Base-by-base conservation (phyloP, 2,329 filamentous ascomycete genomes). In the Aspergillus bombycis region DNA sequence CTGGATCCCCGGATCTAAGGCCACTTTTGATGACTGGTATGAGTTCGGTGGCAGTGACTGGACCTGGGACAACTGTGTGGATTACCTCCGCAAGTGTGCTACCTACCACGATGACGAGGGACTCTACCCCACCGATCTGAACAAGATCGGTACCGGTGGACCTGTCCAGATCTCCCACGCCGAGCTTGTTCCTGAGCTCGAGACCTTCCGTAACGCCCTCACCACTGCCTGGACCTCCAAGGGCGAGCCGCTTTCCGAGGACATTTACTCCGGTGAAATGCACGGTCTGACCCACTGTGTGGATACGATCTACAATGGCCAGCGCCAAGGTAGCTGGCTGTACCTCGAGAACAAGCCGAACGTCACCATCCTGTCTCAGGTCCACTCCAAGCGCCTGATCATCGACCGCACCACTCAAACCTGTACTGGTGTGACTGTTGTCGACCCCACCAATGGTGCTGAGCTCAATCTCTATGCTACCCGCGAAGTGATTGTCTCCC, bases 1-100 rank as follows among this genome's bases (percentile, higher is more conserved):
- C 16, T 89, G 87, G 87, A 80, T 88, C 6, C 85, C 83, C 1
- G 87, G 87, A 2, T 84, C 81, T 61, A 82, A 83, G 60, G 79
- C 80, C 3, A 89, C 86, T 0, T 89, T 86, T 68, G 84, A 84
- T 65, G 74, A 79, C 61, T 84, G 82, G 81, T 79, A 71, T 19
- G 77, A 80, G 43, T 83, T 75, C 60, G 81, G 82, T 32, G 80
- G 79, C 2, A 67, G 77, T 2, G 77, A 80, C 9, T 90, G 87
- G 87, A 87, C 78, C 0, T 89, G 85, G 83, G 80, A 86, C 2
- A 77, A 73, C 10, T 76, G 79, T 45, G 77, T 81, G 3, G 77
- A 80, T 9, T 88, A 88, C 66, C 77, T 88, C 8, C 79, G 81
- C 66, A 88, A 88, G 78, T 79, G 80, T n/a, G 84, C 80, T 0